A percentile compares a stretch with the other conserved stretches of the same genome.
phyloP scores from a whole-genome alignment of 176 grass and related monocot genomes.

The Aegilops speltoides region DNA sequence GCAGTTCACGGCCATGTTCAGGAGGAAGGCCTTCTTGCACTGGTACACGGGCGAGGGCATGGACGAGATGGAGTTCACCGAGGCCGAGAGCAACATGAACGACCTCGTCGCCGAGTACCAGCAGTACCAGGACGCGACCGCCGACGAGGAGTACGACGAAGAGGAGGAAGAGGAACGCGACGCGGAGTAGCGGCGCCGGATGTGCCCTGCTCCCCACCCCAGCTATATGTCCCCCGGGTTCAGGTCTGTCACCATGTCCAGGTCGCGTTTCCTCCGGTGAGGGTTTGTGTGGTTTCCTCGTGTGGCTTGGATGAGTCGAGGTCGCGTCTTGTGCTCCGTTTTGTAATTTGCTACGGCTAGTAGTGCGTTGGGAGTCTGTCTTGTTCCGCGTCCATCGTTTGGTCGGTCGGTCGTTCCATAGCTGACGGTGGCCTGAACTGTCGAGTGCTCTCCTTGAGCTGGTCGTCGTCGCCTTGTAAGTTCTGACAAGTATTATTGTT shows the following conservation, averaged over 20 bases:
- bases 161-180: slow-evolving; percentile 52
- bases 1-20: slow-evolving; percentile 92
- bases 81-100: slow-evolving; percentile 97
- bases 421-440: slow-evolving; percentile 19
- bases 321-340: neutral
- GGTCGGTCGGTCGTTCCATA: neutral
- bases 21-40: slow-evolving; percentile 93
- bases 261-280: neutral
- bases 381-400: slow-evolving; percentile 10
- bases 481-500: slow-evolving; percentile 31
- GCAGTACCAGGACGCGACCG: slow-evolving; percentile 93
- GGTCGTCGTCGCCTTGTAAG: slow-evolving; percentile 11
- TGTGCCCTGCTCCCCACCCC: neutral
- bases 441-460: slow-evolving; percentile 37
- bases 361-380: slow-evolving; percentile 17
- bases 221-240: neutral
- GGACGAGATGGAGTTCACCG: slow-evolving; percentile 97
- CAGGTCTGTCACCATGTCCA: neutral
- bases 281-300: slow-evolving; percentile 12
- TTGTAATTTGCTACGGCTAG: neutral
- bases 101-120: slow-evolving; percentile 85
- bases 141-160: slow-evolving; percentile 81
- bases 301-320: slow-evolving; percentile 23
- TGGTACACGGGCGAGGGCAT: slow-evolving; percentile 92
- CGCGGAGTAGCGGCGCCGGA: neutral